A percentile compares a stretch with the other conserved stretches of the same genome.
These are phyloP conservation scores for Cytospora chrysosperma DNA, from an alignment of 2,329 filamentous ascomycete species.

Conservation along the genomic window DNA sequence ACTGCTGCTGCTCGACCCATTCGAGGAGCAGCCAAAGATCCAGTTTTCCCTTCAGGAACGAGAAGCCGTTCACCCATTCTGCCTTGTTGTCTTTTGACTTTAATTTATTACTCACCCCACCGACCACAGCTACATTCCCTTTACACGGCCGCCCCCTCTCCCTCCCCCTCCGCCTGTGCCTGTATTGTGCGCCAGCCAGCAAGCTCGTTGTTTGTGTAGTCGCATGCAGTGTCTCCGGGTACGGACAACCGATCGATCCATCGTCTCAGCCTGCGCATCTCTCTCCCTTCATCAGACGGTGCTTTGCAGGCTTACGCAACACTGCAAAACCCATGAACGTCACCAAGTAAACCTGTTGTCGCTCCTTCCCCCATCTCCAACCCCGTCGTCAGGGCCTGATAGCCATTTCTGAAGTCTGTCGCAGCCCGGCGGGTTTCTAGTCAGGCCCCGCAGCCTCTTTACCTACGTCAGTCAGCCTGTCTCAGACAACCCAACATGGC, in stretches of 20 bases:
- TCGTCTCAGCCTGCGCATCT: not conserved
- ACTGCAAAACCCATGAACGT: conserved; percentile 1
- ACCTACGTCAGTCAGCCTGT: conserved; percentile 6
- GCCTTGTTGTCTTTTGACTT: not conserved
- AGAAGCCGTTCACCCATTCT: not conserved
- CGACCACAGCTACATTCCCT: not conserved
- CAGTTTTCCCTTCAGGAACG: not conserved
- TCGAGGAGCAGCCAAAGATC: conserved; percentile 2
- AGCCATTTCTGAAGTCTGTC: conserved; percentile 12
- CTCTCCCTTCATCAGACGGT: not conserved
- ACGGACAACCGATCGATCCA: conserved; percentile 11
- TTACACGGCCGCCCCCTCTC: not conserved
- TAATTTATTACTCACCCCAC: not conserved
- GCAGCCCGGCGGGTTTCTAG: conserved; percentile 14
- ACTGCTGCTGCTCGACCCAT: not conserved
- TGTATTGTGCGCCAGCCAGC: not conserved
- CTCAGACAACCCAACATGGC: conserved; percentile 15
- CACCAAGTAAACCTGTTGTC: not conserved
- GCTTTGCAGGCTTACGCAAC: not conserved
- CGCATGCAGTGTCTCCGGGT: not conserved
- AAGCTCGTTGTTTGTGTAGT: not conserved
- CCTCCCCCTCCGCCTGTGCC: not conserved
- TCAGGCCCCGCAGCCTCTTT: conserved; percentile 9
- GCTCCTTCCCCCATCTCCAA: conserved; percentile 16
- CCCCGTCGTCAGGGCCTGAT: conserved; percentile 12